Percentiles rank a stretch among this genome's conserved stretches.
These are phyloP conservation scores for Chrysanthemum makinoi DNA, from an alignment of 129 eudicot genomes.

Conservation along the genomic window DNA sequence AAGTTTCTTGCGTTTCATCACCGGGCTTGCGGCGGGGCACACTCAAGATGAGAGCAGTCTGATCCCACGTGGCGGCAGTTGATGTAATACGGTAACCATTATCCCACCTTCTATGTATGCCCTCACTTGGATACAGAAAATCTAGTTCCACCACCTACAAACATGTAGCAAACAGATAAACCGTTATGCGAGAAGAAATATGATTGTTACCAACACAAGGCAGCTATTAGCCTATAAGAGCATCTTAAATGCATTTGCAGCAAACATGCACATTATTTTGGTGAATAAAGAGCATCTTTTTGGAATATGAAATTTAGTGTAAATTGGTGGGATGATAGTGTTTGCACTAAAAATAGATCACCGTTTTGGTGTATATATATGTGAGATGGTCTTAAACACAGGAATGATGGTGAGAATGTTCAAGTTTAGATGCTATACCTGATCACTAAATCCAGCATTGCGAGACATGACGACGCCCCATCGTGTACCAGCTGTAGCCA, in stretches of 20 bases:
- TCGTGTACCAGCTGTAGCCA: slow-evolving; percentile 80
- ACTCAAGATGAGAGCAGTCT: slow-evolving; percentile 72
- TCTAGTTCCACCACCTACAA: slow-evolving; percentile 76
- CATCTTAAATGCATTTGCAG: no score
- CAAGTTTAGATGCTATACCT: slow-evolving; percentile 36
- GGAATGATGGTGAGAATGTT: neutral
- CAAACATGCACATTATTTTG: no score
- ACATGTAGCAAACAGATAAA: neutral
- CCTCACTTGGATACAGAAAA: slow-evolving; percentile 82
- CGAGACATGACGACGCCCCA: slow-evolving; percentile 96
- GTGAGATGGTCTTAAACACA: neutral
- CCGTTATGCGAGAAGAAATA: neutral
- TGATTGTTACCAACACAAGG: neutral
- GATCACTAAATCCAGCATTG: slow-evolving; percentile 75
- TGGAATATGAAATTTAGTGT: no score
- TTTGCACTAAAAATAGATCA: no score
- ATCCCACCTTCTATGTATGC: slow-evolving; percentile 82
- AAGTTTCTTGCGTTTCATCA: slow-evolving; percentile 81
- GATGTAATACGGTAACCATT: slow-evolving; percentile 69
- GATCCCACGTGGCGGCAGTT: slow-evolving; percentile 77
- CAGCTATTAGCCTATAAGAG: neutral
- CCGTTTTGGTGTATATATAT: no score
- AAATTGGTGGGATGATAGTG: no score
- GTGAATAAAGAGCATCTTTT: no score
- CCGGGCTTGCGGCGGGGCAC: slow-evolving; percentile 63